Evolutionary conservation across 1,284 basidiomycete species (phyloP), one percentile per base, ranked within the genome.

Genomic region (Ganoderma meredithae): DNA sequence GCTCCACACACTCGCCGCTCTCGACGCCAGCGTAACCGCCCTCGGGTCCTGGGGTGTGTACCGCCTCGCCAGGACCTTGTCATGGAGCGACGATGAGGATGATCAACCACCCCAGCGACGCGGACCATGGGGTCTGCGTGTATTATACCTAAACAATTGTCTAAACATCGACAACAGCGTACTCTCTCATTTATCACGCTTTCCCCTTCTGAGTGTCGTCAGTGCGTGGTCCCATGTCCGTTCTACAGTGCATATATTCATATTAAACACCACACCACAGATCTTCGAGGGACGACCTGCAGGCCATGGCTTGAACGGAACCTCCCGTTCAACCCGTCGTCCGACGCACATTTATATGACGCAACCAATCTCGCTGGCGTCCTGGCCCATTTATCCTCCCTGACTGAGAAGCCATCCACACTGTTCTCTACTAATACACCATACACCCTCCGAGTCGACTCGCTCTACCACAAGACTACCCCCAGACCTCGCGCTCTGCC

Each of bases 61-160:
- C 5, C 73, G 75, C 27, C 76, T 85, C 36, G 73, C 79, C 0
- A 76, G 77, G 67, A 78, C 77, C 9, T 43, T 82, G 22, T 58
- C 61, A 4, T 77, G 75, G 66, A 67, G 55, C 40, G 69, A 71
- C 22, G 71, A 74, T 1, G 68, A 71, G 19, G 71, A 75, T 10
- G 71, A 75, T 6, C 59, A 59, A 31, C 44, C 41, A 17, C 64
- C 60, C 60, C 62, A 60, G 56, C 65, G 79, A 27, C 78, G 79
- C 36, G 89, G 89, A 0, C 89, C 88, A 3, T 89, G 88, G 85
- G 78, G 80, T 3, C 79, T 92, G 6, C 81, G 90, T 9, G 83
- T 91, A 33, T 80, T 90, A 36, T 78, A 81, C 55, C 80, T 90
- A 1, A 77, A 82, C 59, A 76, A 84, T 59, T 90, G 89, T 73